Evolutionary conservation across 2,329 filamentous ascomycete genomes (phyloP).

Genomic region (Endoconidiophora polonica): DNA sequence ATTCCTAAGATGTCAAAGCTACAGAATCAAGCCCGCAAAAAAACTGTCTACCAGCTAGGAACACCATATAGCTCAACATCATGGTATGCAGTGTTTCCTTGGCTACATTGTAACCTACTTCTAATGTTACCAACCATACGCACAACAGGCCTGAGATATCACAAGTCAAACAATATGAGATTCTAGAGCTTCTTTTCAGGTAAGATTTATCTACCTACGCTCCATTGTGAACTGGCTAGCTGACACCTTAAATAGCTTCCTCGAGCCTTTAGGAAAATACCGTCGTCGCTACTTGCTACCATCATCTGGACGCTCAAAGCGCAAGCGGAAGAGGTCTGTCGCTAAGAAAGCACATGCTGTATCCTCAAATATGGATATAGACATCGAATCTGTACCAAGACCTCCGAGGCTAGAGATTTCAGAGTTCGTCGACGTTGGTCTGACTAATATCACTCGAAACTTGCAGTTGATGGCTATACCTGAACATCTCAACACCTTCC

Average conservation of each 20-base stretch:
- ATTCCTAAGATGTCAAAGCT: not conserved
- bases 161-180: constrained; percentile 41
- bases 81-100: constrained; percentile 31
- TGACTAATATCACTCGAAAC: constrained; percentile 44
- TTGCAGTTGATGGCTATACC: constrained; percentile 30
- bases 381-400: not conserved
- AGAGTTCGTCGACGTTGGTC: constrained; percentile 44
- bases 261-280: constrained; percentile 47
- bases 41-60: constrained; percentile 46
- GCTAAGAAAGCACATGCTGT: constrained; percentile 15
- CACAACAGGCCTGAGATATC: constrained; percentile 42
- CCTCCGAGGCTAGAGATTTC: constrained; percentile 32
- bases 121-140: not conserved
- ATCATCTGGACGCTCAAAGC: constrained; percentile 45
- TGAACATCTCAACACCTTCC: not conserved
- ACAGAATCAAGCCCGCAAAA: constrained; percentile 26
- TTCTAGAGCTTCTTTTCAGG: constrained; percentile 52
- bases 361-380: constrained; percentile 13
- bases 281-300: constrained; percentile 34
- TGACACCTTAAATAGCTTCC: constrained; percentile 28
- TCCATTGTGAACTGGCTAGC: constrained; percentile 2
- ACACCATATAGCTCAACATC: constrained; percentile 43
- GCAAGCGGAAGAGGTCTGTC: constrained; percentile 32
- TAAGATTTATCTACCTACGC: constrained; percentile 20
- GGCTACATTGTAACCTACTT: not conserved